Conservation (phyloP, 176 grass and related monocot genomes). For the Bonia amplexicaulis region DNA sequence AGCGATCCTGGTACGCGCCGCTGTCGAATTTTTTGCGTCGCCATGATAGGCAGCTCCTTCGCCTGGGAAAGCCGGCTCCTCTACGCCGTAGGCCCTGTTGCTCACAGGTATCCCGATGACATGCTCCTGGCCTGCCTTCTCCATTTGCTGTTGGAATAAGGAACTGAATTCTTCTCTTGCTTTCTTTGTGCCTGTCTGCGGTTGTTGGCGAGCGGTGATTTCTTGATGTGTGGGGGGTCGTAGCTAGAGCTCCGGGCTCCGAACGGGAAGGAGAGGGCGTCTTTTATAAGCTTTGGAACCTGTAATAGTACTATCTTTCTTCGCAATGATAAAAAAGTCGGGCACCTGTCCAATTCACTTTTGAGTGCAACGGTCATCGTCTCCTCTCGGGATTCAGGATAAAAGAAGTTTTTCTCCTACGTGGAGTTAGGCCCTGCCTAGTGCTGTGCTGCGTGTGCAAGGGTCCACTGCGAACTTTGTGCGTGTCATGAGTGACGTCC, state of each 20-base stretch:
- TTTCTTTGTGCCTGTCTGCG: constrained; percentile 5
- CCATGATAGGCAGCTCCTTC: not conserved
- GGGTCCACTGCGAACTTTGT: not conserved
- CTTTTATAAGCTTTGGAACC: constrained; percentile 56
- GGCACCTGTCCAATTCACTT: constrained; percentile 34
- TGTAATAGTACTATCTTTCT: not conserved
- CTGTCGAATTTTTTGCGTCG: constrained; percentile 3
- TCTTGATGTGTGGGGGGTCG: constrained; percentile 12
- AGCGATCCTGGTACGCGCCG: constrained; percentile 35
- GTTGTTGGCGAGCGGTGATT: not conserved
- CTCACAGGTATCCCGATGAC: constrained; percentile 81
- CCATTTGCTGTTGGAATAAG: constrained; percentile 2
- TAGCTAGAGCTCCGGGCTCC: constrained; percentile 36
- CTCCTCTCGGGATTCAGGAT: constrained; percentile 26
- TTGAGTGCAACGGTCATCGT: constrained; percentile 50
- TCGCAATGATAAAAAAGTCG: constrained; percentile 28
- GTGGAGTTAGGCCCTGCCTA: constrained; percentile 19
- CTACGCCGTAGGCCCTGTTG: constrained; percentile 52
- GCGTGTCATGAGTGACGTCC: constrained; percentile 33
- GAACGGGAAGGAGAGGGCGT: constrained; percentile 9
- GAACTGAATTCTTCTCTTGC: not conserved
- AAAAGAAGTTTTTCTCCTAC: constrained; percentile 8
- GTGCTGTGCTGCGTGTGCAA: constrained; percentile 32
- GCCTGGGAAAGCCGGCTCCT: constrained; percentile 46
- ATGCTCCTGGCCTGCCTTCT: constrained; percentile 43